Base-by-base conservation (phyloP, 225 moss, liverwort and hornwort species). In the Polytrichum formosum region DNA sequence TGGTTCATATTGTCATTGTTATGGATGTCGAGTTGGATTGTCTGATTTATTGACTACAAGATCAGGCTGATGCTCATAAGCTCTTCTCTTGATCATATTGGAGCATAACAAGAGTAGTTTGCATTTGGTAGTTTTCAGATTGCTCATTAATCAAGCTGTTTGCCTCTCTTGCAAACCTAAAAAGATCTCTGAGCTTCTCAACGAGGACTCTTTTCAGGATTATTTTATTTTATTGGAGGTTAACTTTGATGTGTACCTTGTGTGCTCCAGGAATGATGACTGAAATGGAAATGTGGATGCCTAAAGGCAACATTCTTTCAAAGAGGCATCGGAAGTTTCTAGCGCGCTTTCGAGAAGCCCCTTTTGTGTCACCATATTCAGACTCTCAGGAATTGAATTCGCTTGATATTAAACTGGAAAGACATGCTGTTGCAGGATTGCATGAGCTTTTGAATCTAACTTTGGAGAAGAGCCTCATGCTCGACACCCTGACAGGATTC, bases 351-450 rank as follows among this genome's bases (percentile, higher is more conserved):
- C 80, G 81, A 64, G 78, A 89, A 60, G 70, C 84, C n/a, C 83
- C 88, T 20, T 89, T 81, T 63, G 76, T 89, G 59, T 86, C 88
- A 26, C 88, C 88, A 6, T 89, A 81, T 70, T 22, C 74, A 54
- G 78, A 83, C 55, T 71, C 62, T 1, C 63, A 81, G 58, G 85
- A 74, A 23, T 76, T 83, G 53, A 73, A 74, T 27, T 63, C 83
- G 2, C 64, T 76, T 0, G 75, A 79, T 25, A 80, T 85, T 7
- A 68, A 69, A 66, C 70, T 78, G 55, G 88, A 89, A 65, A 85
- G 68, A 28, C 88, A 89, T 69, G 85, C 88, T 18, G 85, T 85
- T 74, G 78, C 85, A 35, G 88, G 78, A 67, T 74, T 89, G 84
- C 85, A 89, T 28, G 85, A 89, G 76, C 80, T 89, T 53, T 80